Evolutionary conservation across 148 eudicot species (phyloP), one percentile per base, ranked within the genome.

Genomic region (Limonium bicolor): DNA sequence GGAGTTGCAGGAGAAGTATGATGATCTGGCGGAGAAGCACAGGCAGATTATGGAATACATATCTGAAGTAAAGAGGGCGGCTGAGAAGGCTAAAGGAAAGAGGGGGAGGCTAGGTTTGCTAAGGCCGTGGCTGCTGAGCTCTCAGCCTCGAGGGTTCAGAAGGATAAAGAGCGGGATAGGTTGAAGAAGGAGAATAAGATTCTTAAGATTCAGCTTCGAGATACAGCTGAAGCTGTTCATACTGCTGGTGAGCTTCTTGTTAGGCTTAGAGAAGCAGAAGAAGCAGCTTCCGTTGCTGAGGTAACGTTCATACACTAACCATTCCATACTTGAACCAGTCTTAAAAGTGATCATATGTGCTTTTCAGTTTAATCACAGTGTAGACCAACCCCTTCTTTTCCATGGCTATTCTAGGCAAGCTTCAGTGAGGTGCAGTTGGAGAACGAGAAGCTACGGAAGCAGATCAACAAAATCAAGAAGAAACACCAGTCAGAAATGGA

Each of bases 141-240:
- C 31, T 80, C 99, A 28, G 68, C 67, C 5, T 24, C 67, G 39
- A 71, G 87, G 61, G 77, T 73, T 41, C 87, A 75, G 50, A 86
- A 86, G 72, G 84, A 82, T 33, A 69, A 71, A 68, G 99, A 90
- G 50, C 66, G 82, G 48, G 93, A 84, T 27, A 25, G 67, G 7
- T 43, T 90, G 66, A 84, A 66, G 46, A 90, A 59, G 64, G 99
- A 84, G 66, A 90, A 90, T 31, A 68, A 41, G 53, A 63, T 77
- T 60, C 77, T 90, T 4, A 80, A 63, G 40, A 50, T 78, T 16
- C 99, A 90, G 60, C 80, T 90, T 15, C 70, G 83, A 57, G 95
- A 90, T 60, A 90, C 95, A 44, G 95, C 95, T 16, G 99, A 90
- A 57, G 99, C 99, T 51, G 95, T 90, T 59, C 84, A 84, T 51